Evolutionary conservation across 768 basidiomycete genomes (phyloP), one percentile per base, ranked within the genome.

Genomic region (Podaxis sp.): DNA sequence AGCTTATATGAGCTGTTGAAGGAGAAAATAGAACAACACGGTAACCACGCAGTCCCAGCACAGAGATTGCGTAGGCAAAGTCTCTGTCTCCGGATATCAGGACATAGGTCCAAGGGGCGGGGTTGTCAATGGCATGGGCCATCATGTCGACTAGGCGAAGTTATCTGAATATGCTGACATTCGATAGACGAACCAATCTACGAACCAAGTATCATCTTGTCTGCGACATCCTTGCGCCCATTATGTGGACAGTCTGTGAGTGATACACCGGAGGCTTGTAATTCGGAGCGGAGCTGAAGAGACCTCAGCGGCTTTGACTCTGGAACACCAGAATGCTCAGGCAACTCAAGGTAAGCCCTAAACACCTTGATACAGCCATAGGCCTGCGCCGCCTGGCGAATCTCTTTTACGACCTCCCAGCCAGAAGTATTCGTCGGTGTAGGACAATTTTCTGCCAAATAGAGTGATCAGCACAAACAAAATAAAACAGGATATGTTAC

Each of bases 81-180:
- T 89, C 88, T 46, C 86, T 79, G 71, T 90, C 87, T 17, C 84
- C 86, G 0, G 88, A 81, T 66, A 91, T 86, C 40, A 91, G 75
- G 49, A 89, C 72, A 66, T 88, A 73, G 15, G 87, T 87, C 28
- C 67, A 63, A 0, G 69, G 69, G 3, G 70, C 81, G 68, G 62
- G 82, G 65, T 83, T 81, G 73, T 90, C 88, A 67, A 87, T 81
- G n/a, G 85, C 87, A 69, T 84, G 82, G 6, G 83, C 77, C 61
- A 90, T 73, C 79, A 90, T 85, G 67, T 90, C 89, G 52, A 87
- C 89, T 89, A 69, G 10, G 40, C 33, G 11, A 20, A 11, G 13
- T 30, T 24, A 28, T 17, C 24, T 58, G 20, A 38, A 30, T 26
- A 50, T 38, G 38, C 12, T 20, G 6, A 2, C 28, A 52, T 48